These are phyloP conservation scores for Dendrobium nobile DNA, from an alignment of 106 monocot species.

Conservation along the genomic window DNA sequence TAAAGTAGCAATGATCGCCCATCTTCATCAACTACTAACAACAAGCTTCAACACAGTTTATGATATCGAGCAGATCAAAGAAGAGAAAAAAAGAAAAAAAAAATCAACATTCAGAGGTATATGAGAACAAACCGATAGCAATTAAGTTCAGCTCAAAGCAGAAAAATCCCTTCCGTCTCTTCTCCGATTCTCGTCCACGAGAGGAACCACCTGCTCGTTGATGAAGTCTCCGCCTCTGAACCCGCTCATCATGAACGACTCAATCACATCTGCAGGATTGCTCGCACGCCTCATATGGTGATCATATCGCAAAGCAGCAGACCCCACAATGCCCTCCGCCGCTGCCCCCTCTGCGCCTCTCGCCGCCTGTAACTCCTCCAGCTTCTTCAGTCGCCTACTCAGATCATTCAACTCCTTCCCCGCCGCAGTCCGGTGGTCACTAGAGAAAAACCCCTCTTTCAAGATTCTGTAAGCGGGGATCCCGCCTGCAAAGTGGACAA, in stretches of 20 bases:
- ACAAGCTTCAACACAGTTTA: neutral
- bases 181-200: neutral
- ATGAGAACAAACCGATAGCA: neutral
- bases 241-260: slow-evolving; percentile 6
- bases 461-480: slow-evolving; percentile 3
- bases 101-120: neutral
- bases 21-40: no score
- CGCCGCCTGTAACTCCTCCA: neutral
- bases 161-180: neutral
- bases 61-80: neutral
- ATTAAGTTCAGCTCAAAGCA: neutral
- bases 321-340: neutral
- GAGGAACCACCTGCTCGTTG: slow-evolving; percentile 2
- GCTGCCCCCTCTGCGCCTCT: neutral
- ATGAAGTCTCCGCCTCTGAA: slow-evolving; percentile 3
- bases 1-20: no score
- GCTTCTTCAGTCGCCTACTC: neutral
- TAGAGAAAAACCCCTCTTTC: neutral
- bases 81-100: neutral
- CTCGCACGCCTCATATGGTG: neutral
- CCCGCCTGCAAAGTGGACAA: slow-evolving; percentile 1
- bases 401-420: neutral
- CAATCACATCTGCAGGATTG: neutral
- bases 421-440: neutral
- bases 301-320: neutral